phyloP scores from a whole-genome alignment of 225 moss, liverwort and hornwort genomes.

The Sphagnum tenellum region DNA sequence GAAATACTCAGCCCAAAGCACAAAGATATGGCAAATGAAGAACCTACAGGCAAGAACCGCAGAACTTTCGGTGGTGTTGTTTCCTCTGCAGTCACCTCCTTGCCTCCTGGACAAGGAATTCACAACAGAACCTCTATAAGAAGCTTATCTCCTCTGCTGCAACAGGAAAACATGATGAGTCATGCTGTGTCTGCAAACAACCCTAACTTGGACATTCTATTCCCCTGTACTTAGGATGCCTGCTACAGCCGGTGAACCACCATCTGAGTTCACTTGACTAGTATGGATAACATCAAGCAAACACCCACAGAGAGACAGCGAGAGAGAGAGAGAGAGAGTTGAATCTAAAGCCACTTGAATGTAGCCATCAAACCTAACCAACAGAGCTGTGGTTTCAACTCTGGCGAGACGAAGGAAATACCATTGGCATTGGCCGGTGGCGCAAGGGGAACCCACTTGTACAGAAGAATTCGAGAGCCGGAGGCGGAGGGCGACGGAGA shows the following conservation, averaged over 20 bases:
- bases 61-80: constrained; percentile 26
- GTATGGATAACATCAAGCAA: too few species aligned
- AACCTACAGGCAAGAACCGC: constrained; percentile 41
- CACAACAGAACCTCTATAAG: background rate
- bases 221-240: too few species aligned
- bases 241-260: too few species aligned
- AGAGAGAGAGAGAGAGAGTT: too few species aligned
- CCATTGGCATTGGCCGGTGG: constrained; percentile 21
- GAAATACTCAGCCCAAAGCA: background rate
- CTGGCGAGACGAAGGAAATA: constrained; percentile 3
- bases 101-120: constrained; percentile 20
- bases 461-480: constrained; percentile 40
- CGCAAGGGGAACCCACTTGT: constrained; percentile 45
- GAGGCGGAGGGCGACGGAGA: constrained; percentile 33
- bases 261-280: too few species aligned
- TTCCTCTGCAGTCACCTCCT: constrained; percentile 51
- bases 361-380: too few species aligned
- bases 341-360: too few species aligned
- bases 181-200: too few species aligned
- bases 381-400: too few species aligned
- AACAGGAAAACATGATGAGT: too few species aligned
- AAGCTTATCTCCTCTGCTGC: background rate
- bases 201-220: too few species aligned
- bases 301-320: too few species aligned
- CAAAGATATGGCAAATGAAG: background rate